Evolutionary conservation across 495 filamentous ascomycete genomes (phyloP).

Genomic region (Hapsidospora chrysogenum): DNA sequence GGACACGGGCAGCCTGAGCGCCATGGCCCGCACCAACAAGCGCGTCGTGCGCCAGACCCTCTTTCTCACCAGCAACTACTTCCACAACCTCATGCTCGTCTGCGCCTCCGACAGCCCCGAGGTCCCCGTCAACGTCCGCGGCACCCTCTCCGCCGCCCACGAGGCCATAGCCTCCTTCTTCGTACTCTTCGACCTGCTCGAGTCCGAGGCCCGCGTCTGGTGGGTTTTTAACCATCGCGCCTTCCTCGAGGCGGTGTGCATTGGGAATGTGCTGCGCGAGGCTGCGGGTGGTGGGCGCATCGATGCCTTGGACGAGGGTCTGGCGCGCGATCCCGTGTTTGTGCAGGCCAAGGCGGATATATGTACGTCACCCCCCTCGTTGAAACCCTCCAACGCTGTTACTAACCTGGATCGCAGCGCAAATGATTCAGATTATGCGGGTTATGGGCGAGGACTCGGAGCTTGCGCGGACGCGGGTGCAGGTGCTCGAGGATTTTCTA

Average conservation of each 20-base stretch:
- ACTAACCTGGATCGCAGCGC: conserved; percentile 11
- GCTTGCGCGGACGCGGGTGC: conserved; percentile 37
- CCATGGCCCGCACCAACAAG: conserved; percentile 32
- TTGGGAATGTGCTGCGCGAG: conserved; percentile 27
- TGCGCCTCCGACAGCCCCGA: conserved; percentile 42
- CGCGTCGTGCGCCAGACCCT: conserved; percentile 48
- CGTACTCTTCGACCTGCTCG: conserved; percentile 43
- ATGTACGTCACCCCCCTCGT: conserved; percentile 15
- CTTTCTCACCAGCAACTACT: conserved; percentile 55
- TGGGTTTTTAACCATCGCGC: conserved; percentile 64
- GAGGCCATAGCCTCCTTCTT: conserved; percentile 48
- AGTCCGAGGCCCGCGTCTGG: conserved; percentile 52
- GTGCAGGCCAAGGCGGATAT: conserved; percentile 39
- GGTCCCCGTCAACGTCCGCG: conserved; percentile 42
- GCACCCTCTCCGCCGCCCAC: conserved; percentile 51
- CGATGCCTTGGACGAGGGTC: no score
- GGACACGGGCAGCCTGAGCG: conserved; percentile 32
- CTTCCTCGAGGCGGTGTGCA: conserved; percentile 48
- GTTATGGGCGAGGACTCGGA: conserved; percentile 31
- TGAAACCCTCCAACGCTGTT: not conserved
- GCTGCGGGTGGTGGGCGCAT: no score
- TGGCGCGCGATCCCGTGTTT: conserved; percentile 39
- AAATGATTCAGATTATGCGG: conserved; percentile 42
- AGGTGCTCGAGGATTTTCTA: conserved; percentile 37
- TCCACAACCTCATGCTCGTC: conserved; percentile 56